Evolutionary conservation across 2,329 filamentous ascomycete genomes (phyloP), one percentile per base, ranked within the genome.

Genomic region (Ceratocystis eucalypticola): DNA sequence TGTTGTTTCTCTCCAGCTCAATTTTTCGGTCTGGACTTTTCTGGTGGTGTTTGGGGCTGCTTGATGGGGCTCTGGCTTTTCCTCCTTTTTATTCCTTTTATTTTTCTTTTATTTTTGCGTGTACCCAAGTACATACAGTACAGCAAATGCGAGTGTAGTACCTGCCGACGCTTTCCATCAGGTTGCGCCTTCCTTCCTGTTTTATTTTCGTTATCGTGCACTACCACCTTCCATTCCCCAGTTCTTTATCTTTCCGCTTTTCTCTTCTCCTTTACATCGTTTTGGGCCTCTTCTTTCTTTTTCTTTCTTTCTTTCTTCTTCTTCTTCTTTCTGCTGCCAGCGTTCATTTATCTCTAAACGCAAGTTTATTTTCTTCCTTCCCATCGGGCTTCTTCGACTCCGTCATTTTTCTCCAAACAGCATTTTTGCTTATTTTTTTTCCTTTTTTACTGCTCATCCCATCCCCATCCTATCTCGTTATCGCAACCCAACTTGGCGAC

Each of bases 41-140:
- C n/a, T 53, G 37, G 12, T 37, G 28, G 25, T 33, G 33, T 12
- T 30, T 30, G 28, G 53, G 28, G 33, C 33, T 37, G 12, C 37
- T 41, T 15, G 37, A 41, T 12, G 12, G 37, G 37, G 37, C 37
- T 41, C 37, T 41, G 37, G 12, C 37, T 41, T 37, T 37, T 37
- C 28, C 55, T 59, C 25, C n/a, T 59, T 10, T 59, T 59, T 59
- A 28, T 30, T 59, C 55, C 28, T 57, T 57, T 57, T 64, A 28
- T 33, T 17, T 53, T 25, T 2, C 3, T 28, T 15, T 53, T 41
- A 5, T 41, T 41, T 41, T 41, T 41, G 37, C 10, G 3, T 41
- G 37, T 12, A 41, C 37, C 37, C 37, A 41, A 41, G 37, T 41
- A 41, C 37, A 15, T 22, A 15, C 37, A 41, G 15, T 50, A 50